Percentiles rank a stretch among this genome's conserved stretches.
Conservation (phyloP, 371 early-diverging fungal species). For the Mortierella sp. region DNA sequence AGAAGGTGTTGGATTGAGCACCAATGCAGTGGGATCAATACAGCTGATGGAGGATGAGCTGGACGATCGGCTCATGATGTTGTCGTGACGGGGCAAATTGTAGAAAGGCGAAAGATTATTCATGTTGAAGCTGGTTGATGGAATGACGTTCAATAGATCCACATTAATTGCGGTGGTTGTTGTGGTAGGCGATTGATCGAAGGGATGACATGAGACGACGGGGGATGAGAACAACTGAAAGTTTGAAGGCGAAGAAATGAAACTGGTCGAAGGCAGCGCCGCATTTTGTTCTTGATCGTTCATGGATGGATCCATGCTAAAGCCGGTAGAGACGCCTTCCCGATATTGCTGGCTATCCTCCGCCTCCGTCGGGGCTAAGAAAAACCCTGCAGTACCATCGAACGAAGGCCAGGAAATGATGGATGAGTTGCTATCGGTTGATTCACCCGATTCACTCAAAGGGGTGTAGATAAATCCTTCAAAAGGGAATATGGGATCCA, state of each 20-base stretch:
- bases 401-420: conserved; percentile 26
- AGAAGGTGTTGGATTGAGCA: neutral
- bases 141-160: neutral
- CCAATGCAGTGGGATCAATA: conserved; percentile 25
- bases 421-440: conserved; percentile 1
- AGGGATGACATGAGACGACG: conserved; percentile 5
- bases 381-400: neutral
- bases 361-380: neutral
- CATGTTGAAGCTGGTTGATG: conserved; percentile 2
- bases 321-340: neutral
- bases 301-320: neutral
- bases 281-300: neutral
- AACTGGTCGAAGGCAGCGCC: neutral
- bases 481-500: conserved; percentile 13
- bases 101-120: conserved; percentile 17
- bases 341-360: conserved; percentile 1
- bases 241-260: neutral
- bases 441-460: neutral
- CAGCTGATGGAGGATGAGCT: conserved; percentile 12
- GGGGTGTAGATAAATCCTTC: conserved; percentile 19
- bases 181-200: neutral
- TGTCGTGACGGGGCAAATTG: neutral
- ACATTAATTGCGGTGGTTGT: neutral
- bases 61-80: conserved; percentile 24
- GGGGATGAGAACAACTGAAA: neutral